phyloP scores from a whole-genome alignment of 2,329 filamentous ascomycete species.

The Fusarium sp. region DNA sequence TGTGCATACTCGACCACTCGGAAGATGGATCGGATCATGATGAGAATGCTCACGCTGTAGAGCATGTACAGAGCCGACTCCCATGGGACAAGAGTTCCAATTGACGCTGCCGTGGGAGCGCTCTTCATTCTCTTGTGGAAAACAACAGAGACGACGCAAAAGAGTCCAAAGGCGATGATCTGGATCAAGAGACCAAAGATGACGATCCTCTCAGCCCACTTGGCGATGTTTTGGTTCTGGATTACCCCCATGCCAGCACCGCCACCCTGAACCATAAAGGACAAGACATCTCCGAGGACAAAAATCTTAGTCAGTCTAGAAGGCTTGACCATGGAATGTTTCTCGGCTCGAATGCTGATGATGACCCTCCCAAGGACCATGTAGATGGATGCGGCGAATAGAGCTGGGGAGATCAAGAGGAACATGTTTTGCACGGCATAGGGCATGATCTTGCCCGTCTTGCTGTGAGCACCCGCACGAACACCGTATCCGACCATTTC shows the following conservation, averaged over 20 bases:
- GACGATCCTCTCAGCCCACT: neutral
- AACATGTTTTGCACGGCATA: neutral
- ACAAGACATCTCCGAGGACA: neutral
- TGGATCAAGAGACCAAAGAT: neutral
- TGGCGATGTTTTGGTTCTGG: neutral
- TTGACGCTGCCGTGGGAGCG: neutral
- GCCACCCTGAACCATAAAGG: neutral
- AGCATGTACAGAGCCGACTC: neutral
- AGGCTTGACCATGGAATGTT: neutral
- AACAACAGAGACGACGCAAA: neutral
- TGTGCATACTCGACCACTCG: neutral
- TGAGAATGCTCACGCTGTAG: neutral
- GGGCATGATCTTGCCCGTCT: too few relatives aligned
- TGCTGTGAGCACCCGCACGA: neutral
- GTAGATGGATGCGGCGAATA: neutral
- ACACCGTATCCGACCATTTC: neutral
- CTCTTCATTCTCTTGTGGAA: neutral
- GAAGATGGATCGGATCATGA: neutral
- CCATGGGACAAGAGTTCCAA: neutral
- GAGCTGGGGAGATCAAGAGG: neutral
- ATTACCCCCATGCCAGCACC: neutral
- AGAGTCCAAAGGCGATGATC: neutral
- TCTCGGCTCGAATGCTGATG: neutral
- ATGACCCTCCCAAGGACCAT: neutral
- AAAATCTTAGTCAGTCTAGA: neutral